phyloP scores from a whole-genome alignment of 352 stramenopile genomes.

The Saprolegnia diclina region DNA sequence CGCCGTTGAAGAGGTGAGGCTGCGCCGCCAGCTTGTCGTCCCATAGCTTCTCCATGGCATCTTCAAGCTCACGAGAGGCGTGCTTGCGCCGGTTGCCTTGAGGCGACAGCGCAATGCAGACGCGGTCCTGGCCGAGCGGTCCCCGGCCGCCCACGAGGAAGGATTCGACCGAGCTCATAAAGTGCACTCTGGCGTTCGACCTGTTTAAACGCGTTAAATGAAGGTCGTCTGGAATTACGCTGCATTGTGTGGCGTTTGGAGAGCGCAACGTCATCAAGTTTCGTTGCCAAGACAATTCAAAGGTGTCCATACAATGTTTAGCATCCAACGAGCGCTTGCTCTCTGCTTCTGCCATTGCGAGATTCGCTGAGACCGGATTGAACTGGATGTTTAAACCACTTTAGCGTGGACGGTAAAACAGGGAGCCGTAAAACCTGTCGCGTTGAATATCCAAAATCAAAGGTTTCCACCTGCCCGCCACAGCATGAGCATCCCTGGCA shows the following conservation, averaged over 20 bases:
- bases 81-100: conserved; percentile 43
- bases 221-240: no score
- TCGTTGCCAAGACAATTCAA: no score
- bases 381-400: not conserved
- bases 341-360: no score
- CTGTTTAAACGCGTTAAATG: not conserved
- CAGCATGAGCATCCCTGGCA: not conserved
- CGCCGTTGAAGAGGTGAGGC: conserved; percentile 64
- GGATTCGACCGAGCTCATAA: conserved; percentile 1
- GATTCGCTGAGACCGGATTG: not conserved
- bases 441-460: conserved; percentile 5
- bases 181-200: not conserved
- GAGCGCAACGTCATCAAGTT: no score
- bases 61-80: conserved; percentile 39
- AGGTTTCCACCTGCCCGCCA: not conserved
- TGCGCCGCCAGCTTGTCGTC: conserved; percentile 29
- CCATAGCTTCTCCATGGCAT: conserved; percentile 41
- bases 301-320: no score
- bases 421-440: not conserved
- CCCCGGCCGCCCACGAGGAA: not conserved
- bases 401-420: not conserved
- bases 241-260: no score
- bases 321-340: no score
- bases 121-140: conserved; percentile 27
- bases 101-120: conserved; percentile 41